These are phyloP conservation scores for Chaetomium globosum DNA, from an alignment of 2,329 filamentous ascomycete species.

Conservation along the genomic window DNA sequence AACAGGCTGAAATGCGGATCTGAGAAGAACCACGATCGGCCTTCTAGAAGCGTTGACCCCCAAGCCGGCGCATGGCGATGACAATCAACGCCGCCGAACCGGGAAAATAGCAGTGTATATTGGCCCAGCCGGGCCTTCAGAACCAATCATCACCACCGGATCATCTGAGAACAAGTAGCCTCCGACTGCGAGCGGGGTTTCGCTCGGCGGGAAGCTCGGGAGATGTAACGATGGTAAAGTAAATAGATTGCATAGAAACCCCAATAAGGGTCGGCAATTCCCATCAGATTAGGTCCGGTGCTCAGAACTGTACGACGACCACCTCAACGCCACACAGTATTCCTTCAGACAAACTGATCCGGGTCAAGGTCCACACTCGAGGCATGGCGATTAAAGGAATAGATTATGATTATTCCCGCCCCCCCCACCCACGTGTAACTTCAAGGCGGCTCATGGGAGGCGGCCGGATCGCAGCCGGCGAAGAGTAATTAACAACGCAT, in stretches of 20 bases:
- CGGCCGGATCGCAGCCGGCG: neutral
- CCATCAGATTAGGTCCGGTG: neutral
- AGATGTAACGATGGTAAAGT: slow-evolving; percentile 7
- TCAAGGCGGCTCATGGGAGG: neutral
- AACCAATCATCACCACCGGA: slow-evolving; percentile 7
- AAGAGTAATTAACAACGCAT: neutral
- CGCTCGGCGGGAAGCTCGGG: slow-evolving; percentile 7
- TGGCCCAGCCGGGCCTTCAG: slow-evolving; percentile 17
- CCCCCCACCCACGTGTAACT: slow-evolving; percentile 7
- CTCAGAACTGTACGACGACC: slow-evolving; percentile 1
- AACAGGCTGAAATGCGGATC: slow-evolving; percentile 8
- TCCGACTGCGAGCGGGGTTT: slow-evolving; percentile 17
- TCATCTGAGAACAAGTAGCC: neutral
- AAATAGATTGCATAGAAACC: slow-evolving; percentile 25
- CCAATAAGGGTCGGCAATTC: slow-evolving; percentile 22
- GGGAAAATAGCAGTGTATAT: slow-evolving; percentile 27
- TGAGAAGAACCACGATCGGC: neutral
- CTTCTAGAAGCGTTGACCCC: slow-evolving; percentile 1
- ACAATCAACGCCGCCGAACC: slow-evolving; percentile 17
- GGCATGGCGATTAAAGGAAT: neutral
- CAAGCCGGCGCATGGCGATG: slow-evolving; percentile 20
- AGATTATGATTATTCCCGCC: neutral
- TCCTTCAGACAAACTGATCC: neutral
- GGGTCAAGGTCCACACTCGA: slow-evolving; percentile 1
- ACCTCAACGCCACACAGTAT: neutral